Base-by-base conservation (phyloP, 2,329 filamentous ascomycete species). In the Simplicillium sp. region DNA sequence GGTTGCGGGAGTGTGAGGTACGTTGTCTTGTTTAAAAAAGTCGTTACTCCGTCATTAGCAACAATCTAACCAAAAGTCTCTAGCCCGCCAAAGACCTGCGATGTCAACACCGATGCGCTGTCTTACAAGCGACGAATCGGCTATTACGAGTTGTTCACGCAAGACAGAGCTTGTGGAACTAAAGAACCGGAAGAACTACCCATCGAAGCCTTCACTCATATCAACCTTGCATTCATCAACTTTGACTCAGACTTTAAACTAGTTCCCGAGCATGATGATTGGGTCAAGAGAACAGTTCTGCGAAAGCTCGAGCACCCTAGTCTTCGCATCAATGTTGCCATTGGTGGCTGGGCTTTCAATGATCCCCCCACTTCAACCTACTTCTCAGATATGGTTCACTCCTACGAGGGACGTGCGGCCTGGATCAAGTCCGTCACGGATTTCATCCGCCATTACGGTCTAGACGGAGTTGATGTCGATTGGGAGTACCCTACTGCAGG, bases 321-420 rank as follows among this genome's bases (percentile, higher is more conserved):
- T 14, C 7, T 42, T 18, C 29, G 36, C 7, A 37, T 42, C 29
- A 39, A 34, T 9, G 37, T 43, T 12, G 14, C 38, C 11, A 39
- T 39, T 34, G 38, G 38, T 33, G 38, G 38, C 15, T 39, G 38
- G 38, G 29, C 29, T 18, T 39, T 33, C 34, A 34, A 39, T 31
- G 38, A 39, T 14, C 38, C 38, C 13, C 38, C 38, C 11, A 39
- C 38, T 25, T 25, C 15, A n/a, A 28, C 18, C 25, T 17, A 29
- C 3, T 29, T 38, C 37, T 28, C 17, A 5, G 37, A 38, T 28
- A 36, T 40, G 20, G 41, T 48, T 11, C 41, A 44, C 18, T 50
- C 48, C 32, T 48, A 48, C 39, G 46, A 50, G 15, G 32, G 37
- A 7, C 46, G 46, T 39, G 18, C 38, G 9, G 34, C 33, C n/a